Evolutionary conservation across 2,329 filamentous ascomycete genomes (phyloP), one percentile per base, ranked within the genome.

Genomic region (Apiospora kogelbergensis): DNA sequence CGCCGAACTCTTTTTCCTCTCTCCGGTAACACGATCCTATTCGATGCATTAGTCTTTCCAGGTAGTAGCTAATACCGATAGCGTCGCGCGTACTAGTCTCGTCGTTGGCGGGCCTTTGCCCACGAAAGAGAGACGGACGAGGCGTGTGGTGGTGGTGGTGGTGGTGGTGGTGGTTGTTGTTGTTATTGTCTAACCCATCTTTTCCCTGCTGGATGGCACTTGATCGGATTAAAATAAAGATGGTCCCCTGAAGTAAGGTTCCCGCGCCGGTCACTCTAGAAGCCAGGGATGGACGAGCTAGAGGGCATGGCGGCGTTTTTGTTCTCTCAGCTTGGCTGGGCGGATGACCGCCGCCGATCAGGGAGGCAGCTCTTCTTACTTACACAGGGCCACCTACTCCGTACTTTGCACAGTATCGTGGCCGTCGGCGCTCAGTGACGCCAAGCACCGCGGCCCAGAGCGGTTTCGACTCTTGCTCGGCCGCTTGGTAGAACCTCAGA

Each of bases 1-100:
- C 44, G 26, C 65, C 10, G 44, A 66, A 66, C 42, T 37, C 65
- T 66, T 40, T 65, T 44, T 26, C n/a, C n/a, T 64, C 53, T 60
- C 9, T 11, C 30, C 37, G 53, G 9, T 60, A 60, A 37, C 30
- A 60, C 53, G 26, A 60, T 37, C 30, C 53, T 37, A 30, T n/a
- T 60, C 53, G 53, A 60, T 60, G 53, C 53, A 60, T 60, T 60
- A 60, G 53, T 60, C 30, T 37, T 37, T 37, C 26, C 24, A 57
- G 53, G 53, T 37, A 60, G 53, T 60, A 37, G 53, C 53, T 37
- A 60, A 60, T 37, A n/a, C 53, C 53, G 20, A 60, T 60, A 60
- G 53, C 53, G 53, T 37, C 53, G 53, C 30, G 53, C 30, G 26
- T 60, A 37, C 53, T 60, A 60, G 53, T 60, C 53, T 20, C 53